phyloP scores from a whole-genome alignment of 306 rosid genomes.

The Hylodesmum podocarpum region DNA sequence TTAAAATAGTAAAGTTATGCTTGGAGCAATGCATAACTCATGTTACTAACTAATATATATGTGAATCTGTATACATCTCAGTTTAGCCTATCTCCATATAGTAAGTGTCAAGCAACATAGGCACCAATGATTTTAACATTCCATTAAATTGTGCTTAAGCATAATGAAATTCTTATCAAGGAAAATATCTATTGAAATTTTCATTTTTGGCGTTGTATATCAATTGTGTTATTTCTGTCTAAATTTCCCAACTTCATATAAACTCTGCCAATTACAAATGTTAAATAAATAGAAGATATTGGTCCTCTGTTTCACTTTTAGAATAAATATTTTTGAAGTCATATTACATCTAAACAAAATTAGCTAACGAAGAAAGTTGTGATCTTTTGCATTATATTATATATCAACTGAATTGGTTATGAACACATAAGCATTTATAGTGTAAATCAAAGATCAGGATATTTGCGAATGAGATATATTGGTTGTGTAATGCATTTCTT shows the following conservation, averaged over 20 bases:
- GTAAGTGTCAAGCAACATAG: not conserved
- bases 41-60: not conserved
- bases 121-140: no score
- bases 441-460: not conserved
- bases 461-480: not conserved
- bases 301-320: not conserved
- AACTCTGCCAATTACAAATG: not conserved
- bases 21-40: conserved; percentile 4
- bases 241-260: not conserved
- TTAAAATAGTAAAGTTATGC: conserved; percentile 1
- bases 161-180: no score
- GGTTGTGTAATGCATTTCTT: not conserved
- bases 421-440: not conserved
- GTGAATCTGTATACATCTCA: conserved; percentile 6
- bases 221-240: not conserved
- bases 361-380: conserved; percentile 42
- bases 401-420: not conserved
- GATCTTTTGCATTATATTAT: not conserved
- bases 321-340: not conserved
- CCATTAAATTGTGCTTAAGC: conserved; percentile 59
- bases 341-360: conserved; percentile 39
- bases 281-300: not conserved
- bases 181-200: no score
- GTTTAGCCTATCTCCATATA: not conserved
- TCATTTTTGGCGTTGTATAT: not conserved